Percentiles rank a stretch among this genome's conserved stretches.
Conservation (phyloP, 2,329 filamentous ascomycete species). For the Escovopsis sp. region DNA sequence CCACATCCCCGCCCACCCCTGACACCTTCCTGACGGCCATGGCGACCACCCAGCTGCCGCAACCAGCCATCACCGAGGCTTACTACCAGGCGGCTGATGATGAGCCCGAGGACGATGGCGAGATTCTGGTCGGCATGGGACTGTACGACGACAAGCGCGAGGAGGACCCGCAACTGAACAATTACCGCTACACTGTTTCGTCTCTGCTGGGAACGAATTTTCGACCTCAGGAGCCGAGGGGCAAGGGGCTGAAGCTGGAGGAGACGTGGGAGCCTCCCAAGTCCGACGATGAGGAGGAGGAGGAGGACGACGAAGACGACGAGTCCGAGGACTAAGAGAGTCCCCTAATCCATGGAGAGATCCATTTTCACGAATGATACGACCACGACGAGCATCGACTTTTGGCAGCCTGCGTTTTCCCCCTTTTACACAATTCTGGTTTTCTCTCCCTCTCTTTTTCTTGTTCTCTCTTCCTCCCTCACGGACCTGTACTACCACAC, state of each 20-base stretch:
- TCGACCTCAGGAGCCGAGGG: conserved; percentile 32
- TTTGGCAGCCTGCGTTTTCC: too few species aligned
- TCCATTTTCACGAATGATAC: too few species aligned
- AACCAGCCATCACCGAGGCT: conserved; percentile 34
- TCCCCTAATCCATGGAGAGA: too few species aligned
- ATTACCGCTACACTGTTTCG: conserved; percentile 39
- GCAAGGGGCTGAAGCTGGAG: conserved; percentile 67
- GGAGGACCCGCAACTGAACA: conserved; percentile 34
- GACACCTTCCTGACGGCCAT: conserved; percentile 39
- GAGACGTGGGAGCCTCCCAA: conserved; percentile 63
- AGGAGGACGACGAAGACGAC: conserved; percentile 31
- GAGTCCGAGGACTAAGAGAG: conserved; percentile 18
- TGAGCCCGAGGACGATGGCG: conserved; percentile 44
- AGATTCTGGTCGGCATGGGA: conserved; percentile 69
- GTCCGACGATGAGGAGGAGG: conserved; percentile 42
- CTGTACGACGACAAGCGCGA: conserved; percentile 55
- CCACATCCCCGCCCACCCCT: conserved; percentile 43
- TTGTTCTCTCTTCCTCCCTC: too few species aligned
- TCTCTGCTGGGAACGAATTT: conserved; percentile 38
- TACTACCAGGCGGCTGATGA: conserved; percentile 18
- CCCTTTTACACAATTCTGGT: too few species aligned
- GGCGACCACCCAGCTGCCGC: conserved; percentile 30
- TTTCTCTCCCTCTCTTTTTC: too few species aligned
- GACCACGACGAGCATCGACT: too few species aligned
- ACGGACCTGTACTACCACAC: too few species aligned